phyloP scores from a whole-genome alignment of 1,139 yeast genomes.

The Dujonia santamariae region DNA sequence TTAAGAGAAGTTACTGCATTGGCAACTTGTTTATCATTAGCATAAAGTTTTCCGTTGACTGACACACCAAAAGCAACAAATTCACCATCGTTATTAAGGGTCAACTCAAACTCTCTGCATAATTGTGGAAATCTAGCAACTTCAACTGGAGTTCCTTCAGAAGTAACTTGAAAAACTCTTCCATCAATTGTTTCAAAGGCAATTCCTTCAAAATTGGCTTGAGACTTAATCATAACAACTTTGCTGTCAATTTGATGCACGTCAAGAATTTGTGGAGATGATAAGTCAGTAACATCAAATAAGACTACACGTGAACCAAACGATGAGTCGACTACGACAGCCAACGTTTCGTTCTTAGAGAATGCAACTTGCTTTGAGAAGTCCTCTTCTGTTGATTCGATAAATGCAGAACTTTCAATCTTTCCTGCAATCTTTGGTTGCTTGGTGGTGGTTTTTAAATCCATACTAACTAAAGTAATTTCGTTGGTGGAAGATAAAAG shows the following conservation, averaged over 20 bases:
- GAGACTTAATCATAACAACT: slow-evolving; percentile 54
- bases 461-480: slow-evolving; percentile 23
- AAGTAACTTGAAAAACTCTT: slow-evolving; percentile 40
- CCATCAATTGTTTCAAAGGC: slow-evolving; percentile 68
- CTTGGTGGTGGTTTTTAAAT: slow-evolving; percentile 35
- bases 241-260: slow-evolving; percentile 46
- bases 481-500: slow-evolving; percentile 44
- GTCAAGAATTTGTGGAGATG: slow-evolving; percentile 38
- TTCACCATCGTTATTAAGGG: slow-evolving; percentile 21
- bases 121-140: slow-evolving; percentile 63
- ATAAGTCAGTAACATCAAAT: slow-evolving; percentile 38
- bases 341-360: slow-evolving; percentile 47
- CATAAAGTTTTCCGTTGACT: slow-evolving; percentile 69
- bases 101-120: slow-evolving; percentile 61
- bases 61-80: slow-evolving; percentile 68
- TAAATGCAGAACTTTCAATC: slow-evolving; percentile 23
- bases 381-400: slow-evolving; percentile 32
- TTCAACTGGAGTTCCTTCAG: slow-evolving; percentile 19
- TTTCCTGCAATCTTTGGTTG: slow-evolving; percentile 44
- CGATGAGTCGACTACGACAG: slow-evolving; percentile 54
- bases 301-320: slow-evolving; percentile 47
- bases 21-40: slow-evolving; percentile 60
- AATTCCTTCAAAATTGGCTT: slow-evolving; percentile 50
- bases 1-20: slow-evolving; percentile 81
- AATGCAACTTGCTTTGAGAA: slow-evolving; percentile 60